phyloP scores from a whole-genome alignment of 768 basidiomycete genomes.

The Chiua virens region DNA sequence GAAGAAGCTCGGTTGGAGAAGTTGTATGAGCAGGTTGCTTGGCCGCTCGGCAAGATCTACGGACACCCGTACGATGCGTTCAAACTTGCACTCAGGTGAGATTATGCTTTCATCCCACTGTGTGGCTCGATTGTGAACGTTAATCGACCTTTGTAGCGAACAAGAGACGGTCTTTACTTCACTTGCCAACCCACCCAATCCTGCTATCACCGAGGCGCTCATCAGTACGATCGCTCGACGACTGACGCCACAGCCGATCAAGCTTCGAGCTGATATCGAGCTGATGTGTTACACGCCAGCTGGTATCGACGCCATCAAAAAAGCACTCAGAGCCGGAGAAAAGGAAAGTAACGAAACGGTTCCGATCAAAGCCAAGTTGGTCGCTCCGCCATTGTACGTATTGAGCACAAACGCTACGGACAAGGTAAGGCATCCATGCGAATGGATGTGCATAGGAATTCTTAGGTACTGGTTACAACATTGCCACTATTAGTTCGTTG shows the following conservation, averaged over 20 bases:
- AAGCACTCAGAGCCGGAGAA: slow-evolving; percentile 87
- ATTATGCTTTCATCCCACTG: slow-evolving; percentile 7
- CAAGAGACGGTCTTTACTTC: slow-evolving; percentile 80
- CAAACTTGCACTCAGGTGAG: slow-evolving; percentile 92
- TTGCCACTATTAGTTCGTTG: slow-evolving; percentile 55
- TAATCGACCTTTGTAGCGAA: slow-evolving; percentile 43
- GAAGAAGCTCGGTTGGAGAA: slow-evolving; percentile 82
- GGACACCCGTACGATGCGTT: slow-evolving; percentile 98
- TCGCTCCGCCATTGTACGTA: slow-evolving; percentile 95
- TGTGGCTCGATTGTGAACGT: slow-evolving; percentile 32
- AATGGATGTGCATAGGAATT: background rate
- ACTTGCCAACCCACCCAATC: slow-evolving; percentile 55
- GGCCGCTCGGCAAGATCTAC: slow-evolving; percentile 91
- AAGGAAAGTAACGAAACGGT: slow-evolving; percentile 84
- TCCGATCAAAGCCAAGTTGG: slow-evolving; percentile 95
- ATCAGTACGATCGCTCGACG: slow-evolving; percentile 88
- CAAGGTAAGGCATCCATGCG: slow-evolving; percentile 53
- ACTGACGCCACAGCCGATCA: slow-evolving; percentile 97
- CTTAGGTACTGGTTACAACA: background rate
- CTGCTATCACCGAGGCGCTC: slow-evolving; percentile 61
- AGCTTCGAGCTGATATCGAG: slow-evolving; percentile 97
- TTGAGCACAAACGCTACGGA: slow-evolving; percentile 96
- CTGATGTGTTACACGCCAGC: slow-evolving; percentile 94
- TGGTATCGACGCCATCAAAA: slow-evolving; percentile 96
- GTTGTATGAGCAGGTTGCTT: slow-evolving; percentile 87